Evolutionary conservation across 2,329 filamentous ascomycete species (phyloP).

Genomic region (Didymella sp.): DNA sequence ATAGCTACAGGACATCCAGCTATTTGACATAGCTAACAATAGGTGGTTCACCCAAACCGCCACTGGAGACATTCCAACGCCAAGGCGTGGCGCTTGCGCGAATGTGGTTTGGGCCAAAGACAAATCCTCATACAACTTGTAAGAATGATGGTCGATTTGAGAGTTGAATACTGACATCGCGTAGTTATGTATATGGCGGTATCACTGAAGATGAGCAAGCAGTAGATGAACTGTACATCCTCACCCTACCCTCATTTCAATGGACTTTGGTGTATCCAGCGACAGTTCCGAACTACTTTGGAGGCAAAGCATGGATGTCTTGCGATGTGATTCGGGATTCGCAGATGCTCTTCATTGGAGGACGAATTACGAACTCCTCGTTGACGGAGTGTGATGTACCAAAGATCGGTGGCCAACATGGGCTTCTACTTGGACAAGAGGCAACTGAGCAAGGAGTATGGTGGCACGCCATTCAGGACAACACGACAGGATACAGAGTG

Average conservation of each 20-base stretch:
- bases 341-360: conserved; percentile 68
- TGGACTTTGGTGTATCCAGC: conserved; percentile 60
- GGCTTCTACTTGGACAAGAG: conserved; percentile 59
- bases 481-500: conserved; percentile 40
- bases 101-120: conserved; percentile 65
- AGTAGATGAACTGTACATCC: conserved; percentile 67
- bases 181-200: conserved; percentile 66
- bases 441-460: conserved; percentile 37
- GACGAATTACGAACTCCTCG: conserved; percentile 57
- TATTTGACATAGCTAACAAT: conserved; percentile 65
- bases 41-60: conserved; percentile 66
- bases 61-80: conserved; percentile 59
- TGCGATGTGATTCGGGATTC: conserved; percentile 63
- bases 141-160: conserved; percentile 30
- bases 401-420: conserved; percentile 61
- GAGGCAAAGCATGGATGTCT: conserved; percentile 55
- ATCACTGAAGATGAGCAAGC: conserved; percentile 57
- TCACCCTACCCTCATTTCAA: conserved; percentile 65
- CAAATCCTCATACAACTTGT: conserved; percentile 69
- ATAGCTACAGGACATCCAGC: conserved; percentile 48
- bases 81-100: conserved; percentile 64
- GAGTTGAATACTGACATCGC: background rate
- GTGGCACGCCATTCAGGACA: conserved; percentile 29
- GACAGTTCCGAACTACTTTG: conserved; percentile 39
- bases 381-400: conserved; percentile 59